Evolutionary conservation across 2,329 filamentous ascomycete species (phyloP), one percentile per base, ranked within the genome.

Genomic region (Acarospora socialis): DNA sequence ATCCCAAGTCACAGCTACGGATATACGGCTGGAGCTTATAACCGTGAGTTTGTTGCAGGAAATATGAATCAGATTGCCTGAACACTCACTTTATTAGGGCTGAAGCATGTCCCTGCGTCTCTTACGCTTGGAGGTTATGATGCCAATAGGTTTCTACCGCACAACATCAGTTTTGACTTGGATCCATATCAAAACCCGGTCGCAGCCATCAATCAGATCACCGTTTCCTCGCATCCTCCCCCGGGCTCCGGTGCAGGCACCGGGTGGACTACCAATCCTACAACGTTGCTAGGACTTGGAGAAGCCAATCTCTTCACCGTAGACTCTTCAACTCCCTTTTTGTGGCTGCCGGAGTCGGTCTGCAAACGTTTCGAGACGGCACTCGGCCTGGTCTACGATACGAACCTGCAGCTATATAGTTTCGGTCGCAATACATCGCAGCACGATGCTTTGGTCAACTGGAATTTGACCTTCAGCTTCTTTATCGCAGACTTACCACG

Each of bases 291-390:
- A 28, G 27, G 39, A 39, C 17, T 33, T 36, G 21, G 33, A 36
- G 24, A 46, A 18, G 34, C 37, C 15, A 40, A 42, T 3, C 39
- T 45, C 3, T 52, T 50, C 35, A 46, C 39, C n/a, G 52, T 61
- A 13, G 57, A 61, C 34, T 55, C 56, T 2, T 55, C 53, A 2
- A 51, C 54, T 7, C 51, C 57, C 5, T 57, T 54, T 37, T 31
- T 60, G 5, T 60, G 52, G 46, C 47, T 61, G 25, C 56, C 57
- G 3, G 37, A 44, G 4, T 38, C 42, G 9, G 45, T 53, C 7
- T 60, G 57, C 35, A 42, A 50, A 27, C 35, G 39, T 23, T 56
- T 60, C 35, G 55, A 55, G 29, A 37, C 44, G 6, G 48, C 50
- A 7, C 49, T 59, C 15, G 50, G 49, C 14, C 36, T 60, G 7